Evolutionary conservation across 2,329 filamentous ascomycete species (phyloP), one percentile per base, ranked within the genome.

Genomic region (Dactylellina cionopaga): DNA sequence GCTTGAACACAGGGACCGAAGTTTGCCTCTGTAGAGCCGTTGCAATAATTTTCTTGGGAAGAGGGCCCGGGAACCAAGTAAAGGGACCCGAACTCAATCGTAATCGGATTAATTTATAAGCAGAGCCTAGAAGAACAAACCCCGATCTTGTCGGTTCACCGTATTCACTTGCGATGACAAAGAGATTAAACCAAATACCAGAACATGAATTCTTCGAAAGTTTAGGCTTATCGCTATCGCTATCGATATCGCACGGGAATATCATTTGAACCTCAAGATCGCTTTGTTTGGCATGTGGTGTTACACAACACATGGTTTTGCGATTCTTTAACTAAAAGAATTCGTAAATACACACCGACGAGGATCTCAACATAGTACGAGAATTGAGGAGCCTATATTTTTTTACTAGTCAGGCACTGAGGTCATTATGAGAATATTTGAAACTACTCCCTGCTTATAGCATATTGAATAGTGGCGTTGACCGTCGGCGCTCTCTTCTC

Each of bases 331-430:
- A 58, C 25, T 15, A n/a, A 17, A 9, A 41, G 5, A 41, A 4
- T n/a, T n/a, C n/a, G n/a, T n/a, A 29, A 11, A 25, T 15, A 55
- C 68, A 60, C 29, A 72, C 68, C 68, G 22, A 72, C 68, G 13
- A 72, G 59, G 24, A 72, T 33, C 15, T 72, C 68, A 24, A 72
- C 68, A 60, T 72, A 72, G 46, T 65, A 72, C n/a, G 68, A 72
- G 37, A 72, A 72, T 72, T 72, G 68, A n/a, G 68, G 68, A 19
- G 68, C 68, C 68, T 72, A 11, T 46, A 15, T 11, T 39, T 29
- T 15, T n/a, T n/a, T n/a, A 46, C 10, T 37, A 11, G 44, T 72
- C 31, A 72, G 59, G 10, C 3, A 10, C 10, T 10, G 39, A 39
- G 10, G 19, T 37, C 19, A 7, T 33, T 19, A 29, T 11, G 4